These are phyloP conservation scores for Acanthamoeba polyphaga DNA, from an alignment of 208 protist genomes.

Conservation along the genomic window DNA sequence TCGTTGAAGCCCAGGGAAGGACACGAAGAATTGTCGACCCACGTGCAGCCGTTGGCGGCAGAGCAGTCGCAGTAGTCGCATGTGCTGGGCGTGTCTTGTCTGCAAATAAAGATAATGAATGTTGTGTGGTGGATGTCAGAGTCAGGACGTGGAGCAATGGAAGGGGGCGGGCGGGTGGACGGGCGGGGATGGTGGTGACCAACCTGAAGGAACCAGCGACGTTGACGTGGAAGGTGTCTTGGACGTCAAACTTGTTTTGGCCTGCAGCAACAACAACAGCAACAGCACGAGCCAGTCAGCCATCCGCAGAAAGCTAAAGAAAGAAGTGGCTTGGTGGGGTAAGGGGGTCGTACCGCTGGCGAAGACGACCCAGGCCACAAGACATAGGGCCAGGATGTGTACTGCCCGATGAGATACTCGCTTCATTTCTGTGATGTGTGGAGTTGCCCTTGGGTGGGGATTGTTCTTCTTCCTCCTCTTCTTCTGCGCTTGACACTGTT, in stretches of 20 bases:
- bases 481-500: not conserved
- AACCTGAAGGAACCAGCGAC: slow-evolving; percentile 12
- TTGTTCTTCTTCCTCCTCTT: not conserved
- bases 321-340: too few species aligned
- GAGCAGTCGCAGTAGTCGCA: slow-evolving; percentile 50
- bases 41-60: not conserved
- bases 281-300: not conserved
- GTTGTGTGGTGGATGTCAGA: too few species aligned
- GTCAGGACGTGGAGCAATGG: too few species aligned
- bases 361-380: not conserved
- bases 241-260: slow-evolving; percentile 26
- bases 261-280: not conserved
- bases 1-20: not conserved
- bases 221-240: slow-evolving; percentile 56
- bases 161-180: too few species aligned
- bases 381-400: not conserved
- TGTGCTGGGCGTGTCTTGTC: slow-evolving; percentile 49
- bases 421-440: not conserved
- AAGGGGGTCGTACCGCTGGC: not conserved
- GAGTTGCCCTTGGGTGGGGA: not conserved
- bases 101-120: too few species aligned
- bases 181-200: too few species aligned
- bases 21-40: slow-evolving; percentile 2
- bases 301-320: not conserved
- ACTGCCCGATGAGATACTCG: not conserved